Base-by-base conservation (phyloP, 1,139 yeast genomes). In the Kazachstania sp. region DNA sequence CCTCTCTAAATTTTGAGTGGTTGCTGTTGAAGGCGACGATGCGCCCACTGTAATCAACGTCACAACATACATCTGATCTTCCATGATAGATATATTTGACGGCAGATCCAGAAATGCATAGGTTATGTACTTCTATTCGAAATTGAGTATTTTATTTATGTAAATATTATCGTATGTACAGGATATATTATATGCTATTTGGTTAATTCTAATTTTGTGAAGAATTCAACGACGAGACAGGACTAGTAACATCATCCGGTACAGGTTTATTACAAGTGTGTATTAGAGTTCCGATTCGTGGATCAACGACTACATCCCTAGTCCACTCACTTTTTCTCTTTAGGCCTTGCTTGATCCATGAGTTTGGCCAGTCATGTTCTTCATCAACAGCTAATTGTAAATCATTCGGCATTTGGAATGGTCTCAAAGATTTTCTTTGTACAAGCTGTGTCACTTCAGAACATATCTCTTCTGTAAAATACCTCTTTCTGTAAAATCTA, bases 301-400 rank as follows among this genome's bases (percentile, higher is more conserved):
- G 79, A 61, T 92, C 97, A 26, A 78, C 78, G 15, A 66, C 72
- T 48, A 88, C 69, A 23, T 84, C 92, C 62, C 81, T 81, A 47
- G 84, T 81, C 98, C 98, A 92, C 64, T 90, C 97, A 51, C 95
- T 83, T 39, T 77, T 70, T 58, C 79, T 82, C 48, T 78, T 83
- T 44, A 68, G 63, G 15, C 95, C 95, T 53, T 72, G 75, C 53
- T 78, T 74, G 39, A 86, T 84, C 95, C 97, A 94, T 52, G 77
- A 75, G 51, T 71, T 70, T 20, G 97, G 97, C 99, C 99, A 94
- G 56, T 87, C 95, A 16, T 68, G 63, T 63, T 92, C 97, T 64
- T 94, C 98, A 39, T 72, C 79, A 36, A 67, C 66, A 9, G 81
- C 84, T 56, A 75, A 66, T 37, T 72, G 69, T 38, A 76, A 66